A percentile compares a stretch with the other conserved stretches of the same genome.
phyloP scores from a whole-genome alignment of 225 moss, liverwort and hornwort genomes.

The Straminergon stramineum region DNA sequence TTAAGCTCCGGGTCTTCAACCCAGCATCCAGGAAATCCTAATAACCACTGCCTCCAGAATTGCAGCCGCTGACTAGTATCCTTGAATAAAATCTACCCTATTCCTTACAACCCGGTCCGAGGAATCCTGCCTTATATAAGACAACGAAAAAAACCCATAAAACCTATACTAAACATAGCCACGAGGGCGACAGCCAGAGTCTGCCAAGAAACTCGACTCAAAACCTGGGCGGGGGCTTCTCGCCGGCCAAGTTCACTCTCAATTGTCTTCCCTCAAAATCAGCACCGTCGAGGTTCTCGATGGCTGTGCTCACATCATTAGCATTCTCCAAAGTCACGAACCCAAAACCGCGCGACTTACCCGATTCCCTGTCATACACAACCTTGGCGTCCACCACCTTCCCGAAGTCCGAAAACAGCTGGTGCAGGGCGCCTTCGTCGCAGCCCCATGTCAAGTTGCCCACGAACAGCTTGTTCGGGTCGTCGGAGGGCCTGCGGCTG shows the following conservation, averaged over 20 bases:
- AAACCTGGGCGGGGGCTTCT: slow-evolving; percentile 32
- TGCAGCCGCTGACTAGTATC: background rate
- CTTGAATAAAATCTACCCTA: background rate
- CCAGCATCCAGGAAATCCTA: background rate
- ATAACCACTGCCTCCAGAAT: background rate
- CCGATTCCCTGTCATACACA: slow-evolving; percentile 47
- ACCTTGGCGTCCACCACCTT: slow-evolving; percentile 79
- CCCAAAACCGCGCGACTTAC: slow-evolving; percentile 50
- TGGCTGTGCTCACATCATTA: slow-evolving; percentile 18
- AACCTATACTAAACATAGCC: background rate
- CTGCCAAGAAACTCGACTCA: background rate
- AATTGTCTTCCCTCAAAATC: slow-evolving; percentile 32
- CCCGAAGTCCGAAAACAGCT: slow-evolving; percentile 65
- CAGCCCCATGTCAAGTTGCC: slow-evolving; percentile 82
- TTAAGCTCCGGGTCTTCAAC: background rate
- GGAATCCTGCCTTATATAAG: background rate
- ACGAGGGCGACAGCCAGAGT: background rate
- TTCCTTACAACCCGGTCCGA: background rate
- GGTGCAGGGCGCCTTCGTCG: slow-evolving; percentile 41
- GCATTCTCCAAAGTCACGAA: slow-evolving; percentile 33
- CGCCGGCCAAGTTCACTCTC: slow-evolving; percentile 44
- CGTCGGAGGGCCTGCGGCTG: slow-evolving; percentile 3
- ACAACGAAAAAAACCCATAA: background rate
- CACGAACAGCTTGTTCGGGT: slow-evolving; percentile 72
- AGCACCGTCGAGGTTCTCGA: slow-evolving; percentile 27